These are phyloP conservation scores for Trichocomaceae sp. DNA, from an alignment of 2,329 filamentous ascomycete species.

Conservation along the genomic window DNA sequence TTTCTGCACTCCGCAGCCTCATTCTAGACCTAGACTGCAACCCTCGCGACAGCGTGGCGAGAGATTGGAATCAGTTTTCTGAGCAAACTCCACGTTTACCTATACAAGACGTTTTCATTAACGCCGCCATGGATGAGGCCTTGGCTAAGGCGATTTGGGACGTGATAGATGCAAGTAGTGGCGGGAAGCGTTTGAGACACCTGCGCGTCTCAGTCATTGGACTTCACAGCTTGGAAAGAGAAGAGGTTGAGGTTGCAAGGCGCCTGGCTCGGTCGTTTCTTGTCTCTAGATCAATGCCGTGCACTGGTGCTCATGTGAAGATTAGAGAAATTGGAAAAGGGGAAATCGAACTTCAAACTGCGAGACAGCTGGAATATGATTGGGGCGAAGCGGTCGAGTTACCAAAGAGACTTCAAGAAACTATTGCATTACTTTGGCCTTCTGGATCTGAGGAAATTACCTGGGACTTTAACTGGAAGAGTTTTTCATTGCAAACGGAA, in stretches of 20 bases:
- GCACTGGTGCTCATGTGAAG: background rate
- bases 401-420: background rate
- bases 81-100: background rate
- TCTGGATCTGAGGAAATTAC: background rate
- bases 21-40: slow-evolving; percentile 6
- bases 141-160: slow-evolving; percentile 13
- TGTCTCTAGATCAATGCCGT: background rate
- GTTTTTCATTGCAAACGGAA: background rate
- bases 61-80: slow-evolving; percentile 5
- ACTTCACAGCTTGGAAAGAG: background rate
- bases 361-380: background rate
- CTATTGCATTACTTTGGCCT: background rate
- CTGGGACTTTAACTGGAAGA: slow-evolving; percentile 2
- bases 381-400: background rate
- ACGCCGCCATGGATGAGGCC: slow-evolving; percentile 14
- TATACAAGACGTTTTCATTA: slow-evolving; percentile 7
- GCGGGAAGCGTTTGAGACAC: background rate
- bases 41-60: background rate
- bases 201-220: background rate
- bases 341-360: background rate
- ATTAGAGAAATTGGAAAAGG: background rate
- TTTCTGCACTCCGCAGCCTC: slow-evolving; percentile 13
- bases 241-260: background rate
- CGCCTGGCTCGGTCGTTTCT: background rate
- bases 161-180: slow-evolving; percentile 3